A percentile compares a stretch with the other conserved stretches of the same genome.
Evolutionary conservation across 1,139 yeast genomes (phyloP).

Genomic region (Geotrichum bryndzae): DNA sequence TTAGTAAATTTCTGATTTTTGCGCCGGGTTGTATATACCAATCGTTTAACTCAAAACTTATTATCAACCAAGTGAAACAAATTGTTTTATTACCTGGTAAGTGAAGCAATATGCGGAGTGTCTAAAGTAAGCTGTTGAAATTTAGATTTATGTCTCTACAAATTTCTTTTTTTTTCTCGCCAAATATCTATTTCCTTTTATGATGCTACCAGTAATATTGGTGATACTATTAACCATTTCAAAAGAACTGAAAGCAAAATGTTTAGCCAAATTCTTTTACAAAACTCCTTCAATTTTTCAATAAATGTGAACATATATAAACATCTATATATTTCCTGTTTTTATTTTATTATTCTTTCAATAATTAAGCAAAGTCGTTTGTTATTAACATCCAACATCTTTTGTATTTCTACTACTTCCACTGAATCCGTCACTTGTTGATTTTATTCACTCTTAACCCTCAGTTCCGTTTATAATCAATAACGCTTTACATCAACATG

Average conservation of each 20-base stretch:
- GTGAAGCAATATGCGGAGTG: too few relatives aligned
- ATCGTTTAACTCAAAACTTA: neutral
- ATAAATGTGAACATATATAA: neutral
- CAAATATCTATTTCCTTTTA: too few relatives aligned
- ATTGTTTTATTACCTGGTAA: too few relatives aligned
- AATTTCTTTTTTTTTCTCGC: too few relatives aligned
- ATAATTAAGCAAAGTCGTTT: neutral
- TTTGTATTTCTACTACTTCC: neutral
- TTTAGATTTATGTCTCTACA: too few relatives aligned
- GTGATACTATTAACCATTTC: neutral
- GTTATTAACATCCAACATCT: neutral
- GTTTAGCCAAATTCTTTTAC: neutral
- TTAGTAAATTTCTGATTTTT: too few relatives aligned
- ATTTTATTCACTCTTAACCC: neutral
- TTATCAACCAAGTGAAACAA: neutral
- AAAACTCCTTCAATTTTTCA: neutral
- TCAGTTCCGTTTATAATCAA: neutral
- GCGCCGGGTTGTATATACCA: neutral
- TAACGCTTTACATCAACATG: neutral
- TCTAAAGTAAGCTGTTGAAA: too few relatives aligned
- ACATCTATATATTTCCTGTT: neutral
- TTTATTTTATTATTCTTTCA: neutral
- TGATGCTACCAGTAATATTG: too few relatives aligned
- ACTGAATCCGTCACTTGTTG: neutral
- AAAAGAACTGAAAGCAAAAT: neutral